Percentiles rank a stretch among this genome's conserved stretches.
phyloP scores from a whole-genome alignment of 192 early-diverging fungal genomes.

The Coemansia pectinata region DNA sequence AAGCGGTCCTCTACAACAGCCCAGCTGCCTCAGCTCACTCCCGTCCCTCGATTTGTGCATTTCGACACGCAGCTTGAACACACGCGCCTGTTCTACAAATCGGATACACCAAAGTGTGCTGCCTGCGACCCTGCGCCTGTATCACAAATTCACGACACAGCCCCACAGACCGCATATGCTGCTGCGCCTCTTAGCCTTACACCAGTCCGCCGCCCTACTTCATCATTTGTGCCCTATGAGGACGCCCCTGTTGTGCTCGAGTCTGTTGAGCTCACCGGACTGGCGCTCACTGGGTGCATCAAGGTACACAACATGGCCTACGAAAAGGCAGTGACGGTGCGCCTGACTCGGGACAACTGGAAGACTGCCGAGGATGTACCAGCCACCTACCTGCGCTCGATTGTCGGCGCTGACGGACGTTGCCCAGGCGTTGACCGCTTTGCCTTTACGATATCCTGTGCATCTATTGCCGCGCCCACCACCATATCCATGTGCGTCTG shows the following conservation, averaged over 20 bases:
- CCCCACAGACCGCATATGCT: neutral
- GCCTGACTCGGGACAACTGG: constrained; percentile 82
- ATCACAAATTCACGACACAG: neutral
- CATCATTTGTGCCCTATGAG: constrained; percentile 44
- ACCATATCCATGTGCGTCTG: constrained; percentile 64
- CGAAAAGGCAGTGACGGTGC: constrained; percentile 73
- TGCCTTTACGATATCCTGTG: constrained; percentile 59
- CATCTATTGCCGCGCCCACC: neutral
- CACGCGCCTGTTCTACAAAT: constrained; percentile 64
- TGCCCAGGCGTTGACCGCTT: constrained; percentile 69
- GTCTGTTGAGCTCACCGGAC: constrained; percentile 40
- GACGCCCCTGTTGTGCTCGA: constrained; percentile 61
- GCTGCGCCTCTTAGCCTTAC: neutral
- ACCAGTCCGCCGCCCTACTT: constrained; percentile 36
- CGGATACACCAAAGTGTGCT: constrained; percentile 59
- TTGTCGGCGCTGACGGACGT: constrained; percentile 41
- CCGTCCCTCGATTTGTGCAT: constrained; percentile 59
- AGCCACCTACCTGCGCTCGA: constrained; percentile 65
- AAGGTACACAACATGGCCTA: constrained; percentile 86
- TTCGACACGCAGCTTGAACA: constrained; percentile 66
- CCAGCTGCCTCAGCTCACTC: neutral
- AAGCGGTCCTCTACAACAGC: neutral
- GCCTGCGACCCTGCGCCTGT: constrained; percentile 24
- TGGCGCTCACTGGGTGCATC: constrained; percentile 64
- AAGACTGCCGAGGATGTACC: constrained; percentile 63